These are phyloP conservation scores for Bisporella sp. DNA, from an alignment of 2,329 filamentous ascomycete species.

Conservation along the genomic window DNA sequence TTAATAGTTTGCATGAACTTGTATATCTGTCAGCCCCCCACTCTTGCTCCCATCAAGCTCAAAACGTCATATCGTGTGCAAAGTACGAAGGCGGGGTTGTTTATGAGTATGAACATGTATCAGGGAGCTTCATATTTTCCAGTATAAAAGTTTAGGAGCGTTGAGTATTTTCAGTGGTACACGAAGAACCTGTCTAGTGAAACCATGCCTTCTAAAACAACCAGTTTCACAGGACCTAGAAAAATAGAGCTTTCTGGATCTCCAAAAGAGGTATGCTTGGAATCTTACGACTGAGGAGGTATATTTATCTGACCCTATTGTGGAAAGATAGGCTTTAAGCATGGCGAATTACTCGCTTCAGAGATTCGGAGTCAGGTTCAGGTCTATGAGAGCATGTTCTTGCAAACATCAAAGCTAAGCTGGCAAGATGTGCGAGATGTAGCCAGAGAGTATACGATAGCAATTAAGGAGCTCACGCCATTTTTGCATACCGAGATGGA, in stretches of 20 bases:
- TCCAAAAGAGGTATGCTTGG: neutral
- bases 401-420: conserved; percentile 23
- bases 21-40: too few species aligned
- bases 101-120: too few species aligned
- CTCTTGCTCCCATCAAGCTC: too few species aligned
- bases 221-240: too few species aligned
- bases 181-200: too few species aligned
- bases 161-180: too few species aligned
- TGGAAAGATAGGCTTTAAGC: conserved; percentile 28
- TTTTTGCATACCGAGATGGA: conserved; percentile 28
- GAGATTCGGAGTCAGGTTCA: conserved; percentile 27
- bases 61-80: too few species aligned
- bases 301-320: neutral
- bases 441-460: conserved; percentile 4
- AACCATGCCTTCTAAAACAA: too few species aligned
- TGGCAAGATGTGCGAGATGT: conserved; percentile 21
- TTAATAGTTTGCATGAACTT: too few species aligned
- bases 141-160: too few species aligned
- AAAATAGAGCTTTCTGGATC: neutral
- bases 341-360: conserved; percentile 23
- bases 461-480: conserved; percentile 7
- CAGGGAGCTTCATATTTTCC: too few species aligned
- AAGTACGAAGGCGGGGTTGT: too few species aligned
- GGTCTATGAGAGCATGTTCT: conserved; percentile 29
- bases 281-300: neutral